Evolutionary conservation across 106 monocot species (phyloP).

Genomic region (Apostasia ramifera): DNA sequence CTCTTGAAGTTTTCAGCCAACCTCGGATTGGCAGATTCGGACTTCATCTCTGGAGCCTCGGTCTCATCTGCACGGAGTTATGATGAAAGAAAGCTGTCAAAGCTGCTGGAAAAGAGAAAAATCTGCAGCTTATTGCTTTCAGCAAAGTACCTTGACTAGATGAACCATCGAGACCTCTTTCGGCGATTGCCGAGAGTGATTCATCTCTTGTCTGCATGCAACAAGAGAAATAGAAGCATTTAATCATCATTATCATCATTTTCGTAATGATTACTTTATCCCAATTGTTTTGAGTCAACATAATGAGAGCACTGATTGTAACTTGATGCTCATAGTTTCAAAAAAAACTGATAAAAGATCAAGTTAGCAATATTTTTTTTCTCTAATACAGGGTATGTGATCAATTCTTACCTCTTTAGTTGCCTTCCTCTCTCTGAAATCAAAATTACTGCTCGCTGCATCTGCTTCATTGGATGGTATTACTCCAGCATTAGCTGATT

Average conservation of each 20-base stretch:
- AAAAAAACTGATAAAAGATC: neutral
- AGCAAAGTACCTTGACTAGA: constrained; percentile 1
- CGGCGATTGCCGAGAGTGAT: neutral
- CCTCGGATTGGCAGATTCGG: no score
- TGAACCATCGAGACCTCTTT: neutral
- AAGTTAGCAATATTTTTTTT: neutral
- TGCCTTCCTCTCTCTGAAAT: neutral
- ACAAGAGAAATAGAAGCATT: neutral
- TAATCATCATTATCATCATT: no score
- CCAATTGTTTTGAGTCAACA: no score
- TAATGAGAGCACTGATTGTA: no score
- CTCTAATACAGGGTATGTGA: neutral
- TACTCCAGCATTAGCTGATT: neutral
- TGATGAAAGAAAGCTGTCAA: no score
- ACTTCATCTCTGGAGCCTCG: no score
- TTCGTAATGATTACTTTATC: no score
- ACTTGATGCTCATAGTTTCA: neutral
- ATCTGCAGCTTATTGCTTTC: neutral
- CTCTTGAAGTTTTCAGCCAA: no score
- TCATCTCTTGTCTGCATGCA: neutral
- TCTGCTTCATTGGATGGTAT: neutral
- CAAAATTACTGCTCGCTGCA: neutral
- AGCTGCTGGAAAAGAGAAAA: no score
- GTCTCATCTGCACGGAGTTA: no score
- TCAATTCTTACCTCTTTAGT: neutral